Evolutionary conservation across 148 eudicot species (phyloP).

Genomic region (Simmondsia chinensis): DNA sequence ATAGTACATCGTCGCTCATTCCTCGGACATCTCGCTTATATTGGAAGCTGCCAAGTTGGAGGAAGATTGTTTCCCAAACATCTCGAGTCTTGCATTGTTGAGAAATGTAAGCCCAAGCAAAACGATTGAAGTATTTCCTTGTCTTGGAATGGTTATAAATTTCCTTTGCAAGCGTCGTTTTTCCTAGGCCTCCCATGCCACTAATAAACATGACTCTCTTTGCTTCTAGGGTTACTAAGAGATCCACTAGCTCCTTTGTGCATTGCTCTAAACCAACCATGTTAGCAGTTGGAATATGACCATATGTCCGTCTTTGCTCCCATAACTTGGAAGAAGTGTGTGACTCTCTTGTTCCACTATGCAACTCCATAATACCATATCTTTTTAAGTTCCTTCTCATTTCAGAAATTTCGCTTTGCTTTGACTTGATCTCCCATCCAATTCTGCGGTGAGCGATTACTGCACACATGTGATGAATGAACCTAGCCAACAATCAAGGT

Average conservation of each 20-base stretch:
- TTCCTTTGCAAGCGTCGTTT: constrained; percentile 2
- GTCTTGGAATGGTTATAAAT: not conserved
- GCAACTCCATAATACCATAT: no score
- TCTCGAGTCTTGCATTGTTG: not conserved
- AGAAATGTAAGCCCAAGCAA: constrained; percentile 2
- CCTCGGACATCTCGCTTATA: not conserved
- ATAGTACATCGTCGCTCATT: no score
- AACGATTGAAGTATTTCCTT: not conserved
- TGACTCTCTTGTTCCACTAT: no score
- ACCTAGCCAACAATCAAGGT: no score
- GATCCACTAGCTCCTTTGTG: not conserved
- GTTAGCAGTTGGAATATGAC: not conserved
- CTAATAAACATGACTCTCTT: not conserved
- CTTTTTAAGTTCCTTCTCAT: no score
- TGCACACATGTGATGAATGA: no score
- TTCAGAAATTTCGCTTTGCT: no score
- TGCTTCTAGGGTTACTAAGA: not conserved
- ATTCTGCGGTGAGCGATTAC: no score
- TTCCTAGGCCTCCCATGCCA: not conserved
- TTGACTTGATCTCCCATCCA: no score
- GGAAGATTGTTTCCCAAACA: not conserved
- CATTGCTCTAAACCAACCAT: not conserved
- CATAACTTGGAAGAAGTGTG: not conserved
- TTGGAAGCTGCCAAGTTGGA: not conserved
- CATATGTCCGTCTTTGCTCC: not conserved